phyloP scores from a whole-genome alignment of 805 yeast genomes.

The Teunomyces lycoperdinae region DNA sequence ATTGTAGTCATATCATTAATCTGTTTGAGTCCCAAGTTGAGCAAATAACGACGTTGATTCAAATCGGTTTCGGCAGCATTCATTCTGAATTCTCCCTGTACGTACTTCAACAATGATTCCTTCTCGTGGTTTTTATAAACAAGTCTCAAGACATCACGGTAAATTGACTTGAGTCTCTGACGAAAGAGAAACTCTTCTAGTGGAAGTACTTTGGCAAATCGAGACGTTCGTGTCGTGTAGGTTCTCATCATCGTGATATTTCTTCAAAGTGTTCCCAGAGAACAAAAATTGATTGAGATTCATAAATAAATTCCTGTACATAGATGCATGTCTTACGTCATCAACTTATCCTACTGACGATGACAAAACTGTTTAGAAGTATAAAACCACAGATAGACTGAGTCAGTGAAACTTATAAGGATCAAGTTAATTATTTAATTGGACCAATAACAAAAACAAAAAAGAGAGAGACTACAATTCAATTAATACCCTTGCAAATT shows the following conservation, averaged over 20 bases:
- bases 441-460: too few relatives aligned
- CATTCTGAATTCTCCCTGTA: slow-evolving; percentile 33
- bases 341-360: too few relatives aligned
- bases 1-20: slow-evolving; percentile 22
- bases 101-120: slow-evolving; percentile 29
- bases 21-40: slow-evolving; percentile 30
- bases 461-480: too few relatives aligned
- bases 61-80: slow-evolving; percentile 27
- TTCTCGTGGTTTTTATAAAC: slow-evolving; percentile 37
- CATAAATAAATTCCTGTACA: neutral
- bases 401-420: too few relatives aligned
- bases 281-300: neutral
- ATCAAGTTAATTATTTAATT: too few relatives aligned
- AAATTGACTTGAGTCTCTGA: slow-evolving; percentile 29
- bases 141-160: slow-evolving; percentile 31
- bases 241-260: neutral
- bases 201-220: slow-evolving; percentile 6
- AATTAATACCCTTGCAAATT: too few relatives aligned
- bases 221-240: neutral
- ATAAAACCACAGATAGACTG: too few relatives aligned
- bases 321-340: too few relatives aligned
- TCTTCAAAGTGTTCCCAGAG: neutral
- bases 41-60: slow-evolving; percentile 35
- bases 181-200: slow-evolving; percentile 42
- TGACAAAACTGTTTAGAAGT: too few relatives aligned